Conservation (phyloP, 768 basidiomycete genomes). For the Boletus subcaerulescens region DNA sequence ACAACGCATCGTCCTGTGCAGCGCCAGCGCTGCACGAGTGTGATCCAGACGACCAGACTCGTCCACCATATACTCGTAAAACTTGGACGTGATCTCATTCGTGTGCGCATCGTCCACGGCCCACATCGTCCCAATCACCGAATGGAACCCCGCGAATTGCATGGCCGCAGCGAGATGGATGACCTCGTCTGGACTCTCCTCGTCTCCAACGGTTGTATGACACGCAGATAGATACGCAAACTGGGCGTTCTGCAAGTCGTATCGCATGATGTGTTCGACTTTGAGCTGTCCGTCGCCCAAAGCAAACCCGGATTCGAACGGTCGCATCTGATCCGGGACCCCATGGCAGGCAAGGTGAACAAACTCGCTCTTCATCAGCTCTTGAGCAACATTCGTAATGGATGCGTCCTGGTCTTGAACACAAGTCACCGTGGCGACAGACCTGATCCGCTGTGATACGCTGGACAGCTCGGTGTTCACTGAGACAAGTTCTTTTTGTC, state of each 20-base stretch:
- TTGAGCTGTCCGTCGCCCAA: background rate
- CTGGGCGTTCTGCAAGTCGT: background rate
- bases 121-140: background rate
- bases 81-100: background rate
- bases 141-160: background rate
- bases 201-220: background rate
- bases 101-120: background rate
- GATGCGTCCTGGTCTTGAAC: background rate
- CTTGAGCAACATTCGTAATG: background rate
- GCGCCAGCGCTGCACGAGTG: background rate
- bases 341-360: conserved; percentile 23
- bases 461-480: background rate
- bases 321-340: background rate
- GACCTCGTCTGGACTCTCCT: background rate
- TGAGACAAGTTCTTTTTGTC: background rate
- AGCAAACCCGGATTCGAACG: background rate
- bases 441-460: background rate
- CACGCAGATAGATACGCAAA: conserved; percentile 5
- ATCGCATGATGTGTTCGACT: background rate
- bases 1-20: background rate
- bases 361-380: background rate
- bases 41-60: background rate
- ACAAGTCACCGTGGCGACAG: background rate
- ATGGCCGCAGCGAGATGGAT: background rate
- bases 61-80: background rate